A percentile compares a stretch with the other conserved stretches of the same genome.
phyloP scores from a whole-genome alignment of 805 yeast species.

The Starmerella roubikii region DNA sequence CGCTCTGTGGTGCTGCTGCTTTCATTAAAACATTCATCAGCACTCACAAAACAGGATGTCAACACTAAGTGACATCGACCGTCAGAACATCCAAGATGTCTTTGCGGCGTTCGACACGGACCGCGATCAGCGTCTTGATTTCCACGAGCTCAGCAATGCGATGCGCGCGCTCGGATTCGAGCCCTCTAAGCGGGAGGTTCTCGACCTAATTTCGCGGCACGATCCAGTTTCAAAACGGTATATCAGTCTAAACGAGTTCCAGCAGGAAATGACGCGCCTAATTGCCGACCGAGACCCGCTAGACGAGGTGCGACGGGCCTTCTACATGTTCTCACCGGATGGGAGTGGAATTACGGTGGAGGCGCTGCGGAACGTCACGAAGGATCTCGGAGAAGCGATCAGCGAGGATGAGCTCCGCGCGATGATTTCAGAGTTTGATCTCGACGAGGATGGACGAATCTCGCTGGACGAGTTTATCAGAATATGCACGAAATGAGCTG shows the following conservation, averaged over 20 bases:
- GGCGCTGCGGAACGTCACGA: slow-evolving; percentile 76
- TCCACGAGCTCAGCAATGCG: slow-evolving; percentile 88
- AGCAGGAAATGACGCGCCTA: slow-evolving; percentile 60
- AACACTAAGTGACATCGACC: slow-evolving; percentile 5
- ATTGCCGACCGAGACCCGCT: slow-evolving; percentile 82
- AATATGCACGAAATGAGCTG: slow-evolving; percentile 8
- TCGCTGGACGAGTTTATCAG: slow-evolving; percentile 26
- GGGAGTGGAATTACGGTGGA: slow-evolving; percentile 83
- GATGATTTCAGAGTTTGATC: slow-evolving; percentile 94
- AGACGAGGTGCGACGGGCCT: slow-evolving; percentile 84
- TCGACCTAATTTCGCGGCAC: slow-evolving; percentile 64
- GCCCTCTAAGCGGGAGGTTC: slow-evolving; percentile 60
- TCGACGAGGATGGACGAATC: slow-evolving; percentile 90
- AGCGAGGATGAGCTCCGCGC: slow-evolving; percentile 88
- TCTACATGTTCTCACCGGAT: slow-evolving; percentile 78
- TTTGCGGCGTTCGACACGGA: slow-evolving; percentile 86
- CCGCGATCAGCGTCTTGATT: slow-evolving; percentile 77
- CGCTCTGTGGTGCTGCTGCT: too few species aligned
- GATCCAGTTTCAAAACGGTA: slow-evolving; percentile 34
- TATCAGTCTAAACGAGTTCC: slow-evolving; percentile 71
- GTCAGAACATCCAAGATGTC: slow-evolving; percentile 75
- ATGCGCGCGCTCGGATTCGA: slow-evolving; percentile 91
- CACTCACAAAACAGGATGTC: too few species aligned
- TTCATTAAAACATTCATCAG: too few species aligned
- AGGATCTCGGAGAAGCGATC: slow-evolving; percentile 81